These are phyloP conservation scores for Mrakia hoshinonis DNA, from an alignment of 768 basidiomycete genomes.

Conservation along the genomic window DNA sequence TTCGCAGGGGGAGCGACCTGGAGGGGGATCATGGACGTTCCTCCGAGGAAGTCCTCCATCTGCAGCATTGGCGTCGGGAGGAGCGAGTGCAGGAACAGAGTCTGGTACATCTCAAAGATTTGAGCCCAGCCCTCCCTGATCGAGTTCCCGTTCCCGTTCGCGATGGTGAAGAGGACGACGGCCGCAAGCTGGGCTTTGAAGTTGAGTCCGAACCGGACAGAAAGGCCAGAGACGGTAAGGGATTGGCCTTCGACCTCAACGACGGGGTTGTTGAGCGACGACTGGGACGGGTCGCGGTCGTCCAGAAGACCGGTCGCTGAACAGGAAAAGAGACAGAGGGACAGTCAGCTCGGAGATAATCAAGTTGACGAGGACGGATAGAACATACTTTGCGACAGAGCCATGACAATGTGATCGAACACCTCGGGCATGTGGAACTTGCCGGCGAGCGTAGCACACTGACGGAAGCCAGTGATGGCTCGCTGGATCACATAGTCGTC, in stretches of 20 bases:
- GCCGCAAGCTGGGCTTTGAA: constrained; percentile 93
- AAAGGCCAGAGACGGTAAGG: constrained; percentile 81
- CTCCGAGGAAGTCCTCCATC: constrained; percentile 98
- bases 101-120: constrained; percentile 99
- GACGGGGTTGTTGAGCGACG: constrained; percentile 63
- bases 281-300: constrained; percentile 52
- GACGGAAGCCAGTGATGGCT: constrained; percentile 89
- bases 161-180: constrained; percentile 93
- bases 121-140: constrained; percentile 90
- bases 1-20: constrained; percentile 58
- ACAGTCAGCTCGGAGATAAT: too few relatives aligned
- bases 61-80: constrained; percentile 83
- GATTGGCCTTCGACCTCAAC: constrained; percentile 83
- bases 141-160: constrained; percentile 89
- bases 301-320: constrained; percentile 71
- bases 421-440: constrained; percentile 85
- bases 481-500: constrained; percentile 95
- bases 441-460: constrained; percentile 87
- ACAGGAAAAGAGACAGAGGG: not conserved
- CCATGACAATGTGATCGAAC: constrained; percentile 90
- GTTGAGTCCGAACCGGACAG: constrained; percentile 87
- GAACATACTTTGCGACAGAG: constrained; percentile 51
- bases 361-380: not conserved
- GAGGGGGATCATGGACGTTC: constrained; percentile 82
- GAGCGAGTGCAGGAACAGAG: constrained; percentile 85